Conservation (phyloP, 2,329 filamentous ascomycete genomes). For the Epichloe glyceriae region DNA sequence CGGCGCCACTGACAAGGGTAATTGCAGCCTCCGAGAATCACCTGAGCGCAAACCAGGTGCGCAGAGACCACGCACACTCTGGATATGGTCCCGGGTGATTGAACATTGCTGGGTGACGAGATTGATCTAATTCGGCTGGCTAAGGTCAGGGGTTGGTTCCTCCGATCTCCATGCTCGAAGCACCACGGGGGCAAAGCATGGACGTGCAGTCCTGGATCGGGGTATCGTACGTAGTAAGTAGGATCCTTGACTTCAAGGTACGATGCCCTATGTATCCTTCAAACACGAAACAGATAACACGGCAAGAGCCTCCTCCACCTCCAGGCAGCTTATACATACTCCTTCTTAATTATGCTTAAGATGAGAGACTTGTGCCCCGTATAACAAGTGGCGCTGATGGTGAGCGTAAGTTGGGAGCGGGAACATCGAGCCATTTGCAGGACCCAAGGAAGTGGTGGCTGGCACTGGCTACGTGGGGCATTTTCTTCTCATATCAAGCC, state of each 20-base stretch:
- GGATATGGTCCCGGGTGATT: background rate
- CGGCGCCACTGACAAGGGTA: background rate
- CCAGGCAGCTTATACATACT: no score
- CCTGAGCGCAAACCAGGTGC: background rate
- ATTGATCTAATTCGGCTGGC: background rate
- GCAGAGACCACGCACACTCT: background rate
- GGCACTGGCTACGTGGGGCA: background rate
- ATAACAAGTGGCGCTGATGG: background rate
- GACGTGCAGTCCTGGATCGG: background rate
- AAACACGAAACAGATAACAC: no score
- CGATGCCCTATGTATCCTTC: no score
- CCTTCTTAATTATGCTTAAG: no score
- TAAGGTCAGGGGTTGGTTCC: background rate
- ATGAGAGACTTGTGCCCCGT: no score
- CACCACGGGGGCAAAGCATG: background rate
- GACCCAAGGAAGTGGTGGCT: background rate
- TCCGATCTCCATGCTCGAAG: background rate
- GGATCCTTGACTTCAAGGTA: background rate
- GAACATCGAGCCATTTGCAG: background rate
- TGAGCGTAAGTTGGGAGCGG: background rate
- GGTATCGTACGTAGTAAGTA: background rate
- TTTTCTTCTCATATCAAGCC: background rate
- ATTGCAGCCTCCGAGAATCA: background rate
- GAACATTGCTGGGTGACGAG: background rate
- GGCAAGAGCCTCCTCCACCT: no score